phyloP scores from a whole-genome alignment of 345 rosid species.

The Camelina hispida region DNA sequence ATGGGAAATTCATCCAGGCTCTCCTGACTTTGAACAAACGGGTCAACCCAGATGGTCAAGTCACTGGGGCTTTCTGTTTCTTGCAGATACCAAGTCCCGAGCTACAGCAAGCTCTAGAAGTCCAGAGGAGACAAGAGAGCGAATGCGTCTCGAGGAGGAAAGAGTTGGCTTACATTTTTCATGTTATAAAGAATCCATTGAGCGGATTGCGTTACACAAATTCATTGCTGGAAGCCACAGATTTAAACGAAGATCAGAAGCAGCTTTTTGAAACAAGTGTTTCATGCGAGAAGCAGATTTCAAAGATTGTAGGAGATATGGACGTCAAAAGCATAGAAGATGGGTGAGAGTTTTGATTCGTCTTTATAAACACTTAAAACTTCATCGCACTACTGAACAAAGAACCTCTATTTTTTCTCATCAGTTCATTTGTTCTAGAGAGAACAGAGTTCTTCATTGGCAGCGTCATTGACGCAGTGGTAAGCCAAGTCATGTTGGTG shows the following conservation, averaged over 20 bases:
- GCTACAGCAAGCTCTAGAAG: slow-evolving; percentile 76
- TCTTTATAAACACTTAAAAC: neutral
- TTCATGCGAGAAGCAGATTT: slow-evolving; percentile 90
- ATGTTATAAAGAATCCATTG: slow-evolving; percentile 76
- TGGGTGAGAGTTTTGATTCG: slow-evolving; percentile 56
- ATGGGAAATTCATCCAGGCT: slow-evolving; percentile 71
- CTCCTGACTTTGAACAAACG: slow-evolving; percentile 90
- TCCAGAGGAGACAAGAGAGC: slow-evolving; percentile 77
- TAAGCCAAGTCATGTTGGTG: slow-evolving; percentile 85
- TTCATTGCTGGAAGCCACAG: slow-evolving; percentile 75
- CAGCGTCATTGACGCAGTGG: slow-evolving; percentile 81
- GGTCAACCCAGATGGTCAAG: slow-evolving; percentile 63
- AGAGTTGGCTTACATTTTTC: slow-evolving; percentile 85
- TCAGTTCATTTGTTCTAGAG: slow-evolving; percentile 79
- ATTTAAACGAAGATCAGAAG: slow-evolving; percentile 80
- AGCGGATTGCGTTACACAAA: slow-evolving; percentile 78
- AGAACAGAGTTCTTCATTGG: slow-evolving; percentile 78
- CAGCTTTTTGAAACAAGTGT: slow-evolving; percentile 82
- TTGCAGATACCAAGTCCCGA: slow-evolving; percentile 93
- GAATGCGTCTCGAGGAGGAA: slow-evolving; percentile 66
- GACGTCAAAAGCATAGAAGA: slow-evolving; percentile 77
- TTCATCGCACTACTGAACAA: slow-evolving; percentile 1
- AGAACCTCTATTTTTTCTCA: slow-evolving; percentile 9
- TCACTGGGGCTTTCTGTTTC: slow-evolving; percentile 91
- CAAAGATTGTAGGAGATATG: slow-evolving; percentile 64